phyloP scores from a whole-genome alignment of 2,329 filamentous ascomycete genomes.

The Penicillium sp. region DNA sequence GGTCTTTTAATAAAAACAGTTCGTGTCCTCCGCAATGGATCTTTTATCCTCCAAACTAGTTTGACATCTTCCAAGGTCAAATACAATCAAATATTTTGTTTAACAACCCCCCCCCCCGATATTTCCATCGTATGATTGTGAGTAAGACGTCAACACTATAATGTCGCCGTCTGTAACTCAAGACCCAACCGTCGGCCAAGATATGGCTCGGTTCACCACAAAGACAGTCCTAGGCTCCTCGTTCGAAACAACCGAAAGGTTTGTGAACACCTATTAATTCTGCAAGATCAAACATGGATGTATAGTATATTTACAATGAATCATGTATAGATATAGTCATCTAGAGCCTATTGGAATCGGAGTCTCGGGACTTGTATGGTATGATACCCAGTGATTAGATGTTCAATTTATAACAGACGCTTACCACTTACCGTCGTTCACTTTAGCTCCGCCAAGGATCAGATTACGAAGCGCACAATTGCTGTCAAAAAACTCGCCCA shows the following conservation, averaged over 20 bases:
- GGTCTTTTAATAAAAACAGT: conserved; percentile 1
- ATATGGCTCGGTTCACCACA: conserved; percentile 96
- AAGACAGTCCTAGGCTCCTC: conserved; percentile 98
- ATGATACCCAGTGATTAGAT: conserved; percentile 35
- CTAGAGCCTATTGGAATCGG: conserved; percentile 98
- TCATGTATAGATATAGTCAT: conserved; percentile 77
- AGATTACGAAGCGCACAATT: conserved; percentile 92
- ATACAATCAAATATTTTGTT: not conserved
- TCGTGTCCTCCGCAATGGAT: not conserved
- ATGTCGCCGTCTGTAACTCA: conserved; percentile 3
- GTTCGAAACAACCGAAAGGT: conserved; percentile 99
- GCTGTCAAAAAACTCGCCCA: conserved; percentile 99
- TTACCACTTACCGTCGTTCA: not conserved
- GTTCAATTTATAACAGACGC: not conserved
- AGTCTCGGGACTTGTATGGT: conserved; percentile 97
- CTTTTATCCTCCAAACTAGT: not conserved
- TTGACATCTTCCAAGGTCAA: not conserved
- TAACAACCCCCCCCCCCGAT: not conserved
- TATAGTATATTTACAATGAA: not conserved
- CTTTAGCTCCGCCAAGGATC: conserved; percentile 86
- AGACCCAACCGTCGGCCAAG: conserved; percentile 9
- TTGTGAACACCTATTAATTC: conserved; percentile 22
- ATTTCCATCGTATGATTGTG: not conserved
- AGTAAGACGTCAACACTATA: not conserved
- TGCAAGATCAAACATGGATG: conserved; percentile 6